Evolutionary conservation across 1,284 basidiomycete genomes (phyloP), one percentile per base, ranked within the genome.

Genomic region (Naganishia sp.): DNA sequence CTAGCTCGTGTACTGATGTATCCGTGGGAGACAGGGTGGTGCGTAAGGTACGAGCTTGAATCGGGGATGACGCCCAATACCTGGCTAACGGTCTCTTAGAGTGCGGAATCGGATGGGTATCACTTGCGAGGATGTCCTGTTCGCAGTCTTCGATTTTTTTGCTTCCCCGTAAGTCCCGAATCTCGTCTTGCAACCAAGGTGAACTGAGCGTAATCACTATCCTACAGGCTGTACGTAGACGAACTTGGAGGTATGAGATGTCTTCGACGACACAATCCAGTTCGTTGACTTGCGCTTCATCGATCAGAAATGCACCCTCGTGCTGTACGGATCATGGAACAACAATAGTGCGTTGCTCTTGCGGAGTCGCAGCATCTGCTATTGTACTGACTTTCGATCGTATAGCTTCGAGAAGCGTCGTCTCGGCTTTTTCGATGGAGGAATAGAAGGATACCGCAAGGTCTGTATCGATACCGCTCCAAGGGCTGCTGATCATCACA

Each of bases 71-170:
- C 48, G 1, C n/a, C 21, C 2, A 5, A 46, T 13, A 45, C 7
- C 25, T 13, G 10, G 31, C 25, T 21, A 15, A 48, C 42, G 36
- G 5, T 2, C 18, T 55, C 31, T 25, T 21, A 66, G 77, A 39
- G 77, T 78, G 21, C 56, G 77, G 44, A 78, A 78, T 71, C 68
- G 77, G 49, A 78, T 77, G 77, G 74, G 49, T 4, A 44, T 46
- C 25, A 63, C 49, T 18, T 75, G 74, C 52, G 77, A 78, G 50
- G 77, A 78, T 63, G 76, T 77, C 21, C 55, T 78, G 36, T 78
- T 77, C 65, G 76, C 77, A 0, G 76, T 78, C 59, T 78, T 77
- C 48, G 77, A 78, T 60, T 78, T 78, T 67, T 77, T 77, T 57
- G 76, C 77, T 13, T 76, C 75, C 16, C 77, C 77, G 52, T 70